phyloP scores from a whole-genome alignment of 495 filamentous ascomycete genomes.

The Hyaloscypha hepaticicola region DNA sequence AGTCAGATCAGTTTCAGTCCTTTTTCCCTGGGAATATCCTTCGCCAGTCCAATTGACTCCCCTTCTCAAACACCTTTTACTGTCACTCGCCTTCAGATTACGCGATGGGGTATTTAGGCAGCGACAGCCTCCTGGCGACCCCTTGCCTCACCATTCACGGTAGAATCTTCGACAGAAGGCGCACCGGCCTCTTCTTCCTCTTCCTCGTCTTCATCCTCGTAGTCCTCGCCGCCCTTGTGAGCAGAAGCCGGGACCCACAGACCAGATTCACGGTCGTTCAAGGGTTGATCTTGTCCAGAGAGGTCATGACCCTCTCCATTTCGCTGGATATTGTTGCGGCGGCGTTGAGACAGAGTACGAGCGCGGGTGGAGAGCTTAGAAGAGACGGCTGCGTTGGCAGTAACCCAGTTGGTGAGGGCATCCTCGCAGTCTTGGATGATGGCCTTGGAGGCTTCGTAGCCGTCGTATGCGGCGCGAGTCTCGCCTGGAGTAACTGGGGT shows the following conservation, averaged over 20 bases:
- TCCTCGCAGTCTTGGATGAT: constrained; percentile 99
- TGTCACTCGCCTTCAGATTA: background rate
- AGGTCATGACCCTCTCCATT: constrained; percentile 72
- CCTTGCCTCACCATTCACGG: constrained; percentile 26
- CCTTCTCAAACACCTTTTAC: background rate
- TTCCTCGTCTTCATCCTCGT: constrained; percentile 61
- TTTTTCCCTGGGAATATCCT: constrained; percentile 28
- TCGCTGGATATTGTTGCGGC: constrained; percentile 65
- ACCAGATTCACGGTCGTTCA: constrained; percentile 77
- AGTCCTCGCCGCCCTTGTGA: constrained; percentile 56
- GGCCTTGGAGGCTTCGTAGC: constrained; percentile 96
- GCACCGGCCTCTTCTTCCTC: constrained; percentile 28
- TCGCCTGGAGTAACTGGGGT: constrained; percentile 96
- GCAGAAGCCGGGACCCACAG: constrained; percentile 81
- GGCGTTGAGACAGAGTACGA: constrained; percentile 81
- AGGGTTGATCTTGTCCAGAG: constrained; percentile 77
- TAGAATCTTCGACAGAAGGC: constrained; percentile 24
- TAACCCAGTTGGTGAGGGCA: constrained; percentile 93
- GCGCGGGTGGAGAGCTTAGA: constrained; percentile 82
- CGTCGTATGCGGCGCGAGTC: constrained; percentile 94
- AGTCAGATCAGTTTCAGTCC: constrained; percentile 8
- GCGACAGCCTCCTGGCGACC: constrained; percentile 26
- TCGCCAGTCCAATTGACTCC: constrained; percentile 26
- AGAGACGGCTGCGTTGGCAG: constrained; percentile 81
- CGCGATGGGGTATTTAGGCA: constrained; percentile 17